These are phyloP conservation scores for Ceratocystis smalleyi DNA, from an alignment of 2,329 filamentous ascomycete species.

Conservation along the genomic window DNA sequence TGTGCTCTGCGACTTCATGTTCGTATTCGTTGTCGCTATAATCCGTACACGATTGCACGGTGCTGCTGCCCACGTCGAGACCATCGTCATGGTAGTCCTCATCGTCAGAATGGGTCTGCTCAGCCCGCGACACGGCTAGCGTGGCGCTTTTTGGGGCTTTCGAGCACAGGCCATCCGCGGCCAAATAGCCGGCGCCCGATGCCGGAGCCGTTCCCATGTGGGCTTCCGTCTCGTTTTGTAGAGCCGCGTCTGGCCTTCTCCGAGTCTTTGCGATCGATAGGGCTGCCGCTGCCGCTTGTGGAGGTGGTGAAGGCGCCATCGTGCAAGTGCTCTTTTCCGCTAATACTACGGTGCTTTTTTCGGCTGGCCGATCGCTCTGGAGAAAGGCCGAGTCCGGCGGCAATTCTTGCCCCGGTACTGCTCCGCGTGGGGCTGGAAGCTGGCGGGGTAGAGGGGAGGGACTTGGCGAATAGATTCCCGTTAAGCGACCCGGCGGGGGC, in stretches of 20 bases:
- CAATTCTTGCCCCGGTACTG: slow-evolving; percentile 11
- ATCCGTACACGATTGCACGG: not conserved
- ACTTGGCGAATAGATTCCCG: slow-evolving; percentile 10
- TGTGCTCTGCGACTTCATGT: not conserved
- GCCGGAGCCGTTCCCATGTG: not conserved
- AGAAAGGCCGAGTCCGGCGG: slow-evolving; percentile 7
- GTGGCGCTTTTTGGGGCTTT: slow-evolving; percentile 14
- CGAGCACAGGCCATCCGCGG: slow-evolving; percentile 5
- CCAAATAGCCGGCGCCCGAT: slow-evolving; percentile 7
- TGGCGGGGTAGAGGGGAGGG: slow-evolving; percentile 7
- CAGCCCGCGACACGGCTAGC: slow-evolving; percentile 5
- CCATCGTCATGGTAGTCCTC: not conserved
- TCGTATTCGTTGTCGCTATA: slow-evolving; percentile 5
- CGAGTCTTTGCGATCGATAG: not conserved
- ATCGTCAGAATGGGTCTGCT: not conserved
- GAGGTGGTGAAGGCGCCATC: not conserved
- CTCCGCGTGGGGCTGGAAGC: slow-evolving; percentile 9
- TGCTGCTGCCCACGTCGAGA: not conserved
- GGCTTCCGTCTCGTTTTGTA: slow-evolving; percentile 4
- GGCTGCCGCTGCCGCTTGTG: not conserved
- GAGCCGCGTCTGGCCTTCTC: not conserved
- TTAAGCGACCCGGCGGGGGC: slow-evolving; percentile 13
- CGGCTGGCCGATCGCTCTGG: not conserved
- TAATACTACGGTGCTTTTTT: not conserved
- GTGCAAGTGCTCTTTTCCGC: not conserved